phyloP scores from a whole-genome alignment of 345 rosid species.

The Eucalyptus polybractea region DNA sequence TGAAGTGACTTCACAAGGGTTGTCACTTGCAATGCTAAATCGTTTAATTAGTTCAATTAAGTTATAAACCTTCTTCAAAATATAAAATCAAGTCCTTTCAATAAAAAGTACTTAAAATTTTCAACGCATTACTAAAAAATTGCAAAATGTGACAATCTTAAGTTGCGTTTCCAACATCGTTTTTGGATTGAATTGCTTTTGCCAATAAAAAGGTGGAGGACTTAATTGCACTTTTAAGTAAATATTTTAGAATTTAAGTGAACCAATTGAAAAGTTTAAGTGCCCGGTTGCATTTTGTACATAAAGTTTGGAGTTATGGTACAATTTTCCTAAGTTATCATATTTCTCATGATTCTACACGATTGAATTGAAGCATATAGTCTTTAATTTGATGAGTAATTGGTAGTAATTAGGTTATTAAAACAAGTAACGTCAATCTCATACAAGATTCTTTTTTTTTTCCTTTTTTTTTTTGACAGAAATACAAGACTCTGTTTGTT shows the following conservation, averaged over 20 bases:
- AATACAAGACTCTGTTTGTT: not conserved
- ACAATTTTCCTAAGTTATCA: not conserved
- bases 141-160: not conserved
- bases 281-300: not conserved
- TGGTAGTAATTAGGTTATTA: not conserved
- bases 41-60: not conserved
- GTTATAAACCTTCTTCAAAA: not conserved
- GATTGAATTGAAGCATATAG: not conserved
- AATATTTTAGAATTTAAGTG: not conserved
- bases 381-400: not conserved
- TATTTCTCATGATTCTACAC: not conserved
- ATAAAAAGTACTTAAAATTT: not conserved
- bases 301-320: not conserved
- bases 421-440: not conserved
- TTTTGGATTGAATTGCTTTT: not conserved
- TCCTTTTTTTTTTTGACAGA: too few species aligned
- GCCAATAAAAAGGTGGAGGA: not conserved
- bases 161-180: not conserved
- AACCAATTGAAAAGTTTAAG: not conserved
- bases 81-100: not conserved
- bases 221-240: not conserved
- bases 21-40: not conserved
- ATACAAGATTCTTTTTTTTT: not conserved
- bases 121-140: accelerated
- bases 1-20: not conserved